Percentiles rank a stretch among this genome's conserved stretches.
These are phyloP conservation scores for Narthecium ossifragum DNA, from an alignment of 106 monocot species.

Conservation along the genomic window DNA sequence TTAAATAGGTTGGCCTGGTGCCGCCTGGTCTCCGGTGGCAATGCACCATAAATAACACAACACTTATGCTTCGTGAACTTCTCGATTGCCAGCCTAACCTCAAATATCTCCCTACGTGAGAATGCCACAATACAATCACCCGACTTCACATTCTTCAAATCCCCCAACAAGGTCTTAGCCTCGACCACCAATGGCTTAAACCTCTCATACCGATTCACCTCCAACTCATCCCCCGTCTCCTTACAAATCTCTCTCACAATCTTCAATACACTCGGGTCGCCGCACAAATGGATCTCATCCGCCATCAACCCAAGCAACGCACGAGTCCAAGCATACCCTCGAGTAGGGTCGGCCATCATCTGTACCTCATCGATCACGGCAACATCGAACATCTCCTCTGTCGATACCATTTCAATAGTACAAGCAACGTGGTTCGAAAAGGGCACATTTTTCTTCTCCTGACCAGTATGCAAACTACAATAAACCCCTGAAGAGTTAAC, in stretches of 20 bases:
- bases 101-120: constrained; percentile 92
- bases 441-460: constrained; percentile 78
- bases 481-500: constrained; percentile 83
- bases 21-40: constrained; percentile 88
- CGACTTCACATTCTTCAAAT: constrained; percentile 68
- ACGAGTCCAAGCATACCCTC: constrained; percentile 88
- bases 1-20: constrained; percentile 91
- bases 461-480: constrained; percentile 83
- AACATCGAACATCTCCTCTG: constrained; percentile 73
- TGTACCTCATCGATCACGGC: constrained; percentile 95
- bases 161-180: constrained; percentile 72
- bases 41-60: constrained; percentile 95
- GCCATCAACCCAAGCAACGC: constrained; percentile 91
- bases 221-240: constrained; percentile 81
- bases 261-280: constrained; percentile 83
- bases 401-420: constrained; percentile 87
- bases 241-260: constrained; percentile 66
- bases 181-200: constrained; percentile 97
- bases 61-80: constrained; percentile 83
- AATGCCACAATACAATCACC: constrained; percentile 96
- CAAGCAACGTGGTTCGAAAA: constrained; percentile 84
- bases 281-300: constrained; percentile 95
- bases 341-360: constrained; percentile 74
- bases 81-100: constrained; percentile 90
- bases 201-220: constrained; percentile 55